phyloP scores from a whole-genome alignment of 2,329 filamentous ascomycete species.

The Decorospora gaudefroyi region DNA sequence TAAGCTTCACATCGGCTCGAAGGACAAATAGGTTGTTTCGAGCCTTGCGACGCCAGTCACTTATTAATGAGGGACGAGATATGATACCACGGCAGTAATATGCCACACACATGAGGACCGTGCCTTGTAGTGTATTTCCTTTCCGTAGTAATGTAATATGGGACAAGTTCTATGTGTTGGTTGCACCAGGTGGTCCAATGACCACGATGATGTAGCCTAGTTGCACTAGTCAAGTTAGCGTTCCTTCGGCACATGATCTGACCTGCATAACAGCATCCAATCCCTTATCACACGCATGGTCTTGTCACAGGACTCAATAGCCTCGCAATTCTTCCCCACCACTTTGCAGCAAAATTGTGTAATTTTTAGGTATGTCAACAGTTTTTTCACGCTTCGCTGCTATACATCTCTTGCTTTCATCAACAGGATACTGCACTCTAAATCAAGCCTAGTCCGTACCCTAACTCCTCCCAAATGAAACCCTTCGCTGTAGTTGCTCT shows the following conservation, averaged over 20 bases:
- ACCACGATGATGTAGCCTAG: constrained; percentile 18
- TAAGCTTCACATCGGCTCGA: constrained; percentile 62
- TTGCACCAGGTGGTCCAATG: constrained; percentile 29
- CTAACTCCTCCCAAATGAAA: too few species aligned
- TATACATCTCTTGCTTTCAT: neutral
- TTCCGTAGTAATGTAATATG: constrained; percentile 7
- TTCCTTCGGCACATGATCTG: constrained; percentile 13
- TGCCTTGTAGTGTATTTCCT: constrained; percentile 9
- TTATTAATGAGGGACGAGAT: constrained; percentile 16
- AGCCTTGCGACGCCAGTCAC: neutral
- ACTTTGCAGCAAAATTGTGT: neutral
- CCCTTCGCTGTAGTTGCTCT: too few species aligned
- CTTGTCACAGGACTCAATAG: constrained; percentile 29
- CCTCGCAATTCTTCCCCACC: neutral
- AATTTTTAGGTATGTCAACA: constrained; percentile 10
- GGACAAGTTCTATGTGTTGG: neutral
- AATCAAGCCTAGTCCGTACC: neutral
- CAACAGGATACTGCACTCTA: neutral
- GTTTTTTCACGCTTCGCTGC: constrained; percentile 1
- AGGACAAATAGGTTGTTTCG: constrained; percentile 32
- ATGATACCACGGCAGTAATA: constrained; percentile 32
- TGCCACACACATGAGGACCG: constrained; percentile 8
- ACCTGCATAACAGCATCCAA: constrained; percentile 18
- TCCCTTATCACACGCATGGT: too few species aligned
- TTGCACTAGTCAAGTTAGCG: constrained; percentile 27